Evolutionary conservation across 2,329 filamentous ascomycete species (phyloP).

Genomic region (Triangularia verruculosa): DNA sequence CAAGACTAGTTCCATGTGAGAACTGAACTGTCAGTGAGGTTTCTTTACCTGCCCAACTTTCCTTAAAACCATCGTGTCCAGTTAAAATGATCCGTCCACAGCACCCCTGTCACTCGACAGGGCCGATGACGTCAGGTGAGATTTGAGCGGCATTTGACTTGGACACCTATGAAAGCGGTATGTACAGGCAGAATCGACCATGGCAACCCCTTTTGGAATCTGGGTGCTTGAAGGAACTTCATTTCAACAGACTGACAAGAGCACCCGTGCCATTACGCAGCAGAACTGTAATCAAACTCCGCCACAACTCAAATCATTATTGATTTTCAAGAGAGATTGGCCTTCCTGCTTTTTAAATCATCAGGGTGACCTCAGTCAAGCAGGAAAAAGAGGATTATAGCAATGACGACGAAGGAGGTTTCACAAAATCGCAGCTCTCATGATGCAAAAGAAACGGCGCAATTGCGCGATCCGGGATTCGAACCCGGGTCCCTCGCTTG

Average conservation of each 20-base stretch:
- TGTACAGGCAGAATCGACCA: neutral
- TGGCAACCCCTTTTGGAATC: neutral
- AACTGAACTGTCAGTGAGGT: no score
- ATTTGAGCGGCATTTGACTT: neutral
- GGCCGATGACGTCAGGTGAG: neutral
- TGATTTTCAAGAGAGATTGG: neutral
- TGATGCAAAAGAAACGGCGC: neutral
- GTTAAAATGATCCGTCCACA: neutral
- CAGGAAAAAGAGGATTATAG: no score
- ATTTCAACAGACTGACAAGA: neutral
- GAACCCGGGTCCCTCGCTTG: constrained; percentile 13
- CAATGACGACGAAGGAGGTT: no score
- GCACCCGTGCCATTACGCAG: neutral
- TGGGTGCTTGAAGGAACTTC: neutral
- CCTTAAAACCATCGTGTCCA: neutral
- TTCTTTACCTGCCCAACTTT: neutral
- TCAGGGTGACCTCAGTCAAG: no score
- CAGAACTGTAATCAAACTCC: neutral
- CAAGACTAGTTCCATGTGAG: no score
- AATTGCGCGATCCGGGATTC: constrained; percentile 13
- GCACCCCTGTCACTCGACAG: neutral
- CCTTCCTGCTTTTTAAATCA: neutral
- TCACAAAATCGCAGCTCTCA: neutral
- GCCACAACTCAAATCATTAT: neutral
- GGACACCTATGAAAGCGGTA: neutral